phyloP scores from a whole-genome alignment of 2,329 filamentous ascomycete genomes.

The Teratosphaeria zuluensis region DNA sequence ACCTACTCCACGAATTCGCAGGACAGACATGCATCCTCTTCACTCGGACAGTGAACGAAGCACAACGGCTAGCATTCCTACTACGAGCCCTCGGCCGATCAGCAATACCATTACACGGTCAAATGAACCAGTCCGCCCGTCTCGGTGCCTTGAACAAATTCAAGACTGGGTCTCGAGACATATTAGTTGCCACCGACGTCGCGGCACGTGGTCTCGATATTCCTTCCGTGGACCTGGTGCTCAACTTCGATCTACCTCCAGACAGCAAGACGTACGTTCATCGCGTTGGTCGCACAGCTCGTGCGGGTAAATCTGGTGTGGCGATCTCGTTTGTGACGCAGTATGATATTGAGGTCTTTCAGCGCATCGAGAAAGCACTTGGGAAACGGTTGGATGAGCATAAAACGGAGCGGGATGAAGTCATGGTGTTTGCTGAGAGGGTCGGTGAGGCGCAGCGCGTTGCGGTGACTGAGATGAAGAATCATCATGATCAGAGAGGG shows the following conservation, averaged over 20 bases:
- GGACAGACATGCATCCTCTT: slow-evolving; percentile 88
- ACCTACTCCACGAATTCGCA: slow-evolving; percentile 73
- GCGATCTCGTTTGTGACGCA: slow-evolving; percentile 77
- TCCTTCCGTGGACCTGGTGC: slow-evolving; percentile 75
- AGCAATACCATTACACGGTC: slow-evolving; percentile 86
- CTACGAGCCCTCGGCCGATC: slow-evolving; percentile 77
- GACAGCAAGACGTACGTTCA: slow-evolving; percentile 90
- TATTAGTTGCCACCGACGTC: slow-evolving; percentile 90
- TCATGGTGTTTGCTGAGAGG: slow-evolving; percentile 67
- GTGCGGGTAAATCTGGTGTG: slow-evolving; percentile 74
- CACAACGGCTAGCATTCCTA: slow-evolving; percentile 74
- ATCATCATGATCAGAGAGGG: slow-evolving; percentile 57
- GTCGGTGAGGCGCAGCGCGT: slow-evolving; percentile 77
- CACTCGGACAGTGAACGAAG: slow-evolving; percentile 82
- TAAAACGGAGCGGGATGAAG: slow-evolving; percentile 65
- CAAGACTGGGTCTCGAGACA: slow-evolving; percentile 65
- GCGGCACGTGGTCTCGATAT: slow-evolving; percentile 88
- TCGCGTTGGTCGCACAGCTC: slow-evolving; percentile 76
- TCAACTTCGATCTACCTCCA: slow-evolving; percentile 76
- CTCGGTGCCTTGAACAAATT: slow-evolving; percentile 88
- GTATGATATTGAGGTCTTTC: slow-evolving; percentile 73
- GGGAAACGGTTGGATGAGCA: slow-evolving; percentile 67
- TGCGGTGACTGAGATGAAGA: slow-evolving; percentile 73
- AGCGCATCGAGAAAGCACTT: slow-evolving; percentile 72
- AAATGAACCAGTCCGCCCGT: slow-evolving; percentile 78